Conservation (phyloP, 2,329 filamentous ascomycete genomes). For the Ophiostoma perfectum region DNA sequence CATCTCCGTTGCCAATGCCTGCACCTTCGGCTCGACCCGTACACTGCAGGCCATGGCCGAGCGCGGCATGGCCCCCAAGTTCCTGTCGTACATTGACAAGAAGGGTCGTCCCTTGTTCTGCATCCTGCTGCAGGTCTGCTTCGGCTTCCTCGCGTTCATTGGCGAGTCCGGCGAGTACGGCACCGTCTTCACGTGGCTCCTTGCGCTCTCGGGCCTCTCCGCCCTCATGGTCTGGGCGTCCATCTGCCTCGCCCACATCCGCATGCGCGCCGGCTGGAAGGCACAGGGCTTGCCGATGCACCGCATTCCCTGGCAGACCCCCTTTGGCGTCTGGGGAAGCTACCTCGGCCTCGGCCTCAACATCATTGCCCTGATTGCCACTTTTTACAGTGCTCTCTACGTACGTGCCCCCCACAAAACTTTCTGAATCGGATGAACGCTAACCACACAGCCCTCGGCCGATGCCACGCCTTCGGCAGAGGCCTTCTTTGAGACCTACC, state of each 20-base stretch:
- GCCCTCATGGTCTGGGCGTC: constrained; percentile 63
- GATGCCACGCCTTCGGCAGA: constrained; percentile 36
- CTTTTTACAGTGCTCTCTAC: constrained; percentile 10
- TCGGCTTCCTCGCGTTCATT: constrained; percentile 64
- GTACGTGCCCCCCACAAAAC: neutral
- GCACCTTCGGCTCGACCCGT: constrained; percentile 53
- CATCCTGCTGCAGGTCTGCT: constrained; percentile 49
- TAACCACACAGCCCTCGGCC: constrained; percentile 29
- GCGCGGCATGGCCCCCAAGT: constrained; percentile 51
- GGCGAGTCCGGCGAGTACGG: constrained; percentile 42
- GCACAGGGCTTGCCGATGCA: constrained; percentile 59
- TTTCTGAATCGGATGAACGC: neutral
- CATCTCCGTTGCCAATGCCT: constrained; percentile 63
- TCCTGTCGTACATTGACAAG: constrained; percentile 49
- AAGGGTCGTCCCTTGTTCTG: constrained; percentile 54
- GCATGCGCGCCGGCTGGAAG: constrained; percentile 60
- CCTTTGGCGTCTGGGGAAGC: constrained; percentile 31
- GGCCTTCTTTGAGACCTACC: constrained; percentile 55
- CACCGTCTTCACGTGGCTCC: constrained; percentile 28
- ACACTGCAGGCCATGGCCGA: constrained; percentile 55
- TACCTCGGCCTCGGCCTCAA: constrained; percentile 7
- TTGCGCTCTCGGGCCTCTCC: constrained; percentile 52
- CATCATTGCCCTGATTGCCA: neutral
- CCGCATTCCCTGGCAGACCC: constrained; percentile 58
- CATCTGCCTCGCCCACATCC: constrained; percentile 62